phyloP scores from a whole-genome alignment of 371 early-diverging fungal genomes.

The Rhizomucor pusillus region DNA sequence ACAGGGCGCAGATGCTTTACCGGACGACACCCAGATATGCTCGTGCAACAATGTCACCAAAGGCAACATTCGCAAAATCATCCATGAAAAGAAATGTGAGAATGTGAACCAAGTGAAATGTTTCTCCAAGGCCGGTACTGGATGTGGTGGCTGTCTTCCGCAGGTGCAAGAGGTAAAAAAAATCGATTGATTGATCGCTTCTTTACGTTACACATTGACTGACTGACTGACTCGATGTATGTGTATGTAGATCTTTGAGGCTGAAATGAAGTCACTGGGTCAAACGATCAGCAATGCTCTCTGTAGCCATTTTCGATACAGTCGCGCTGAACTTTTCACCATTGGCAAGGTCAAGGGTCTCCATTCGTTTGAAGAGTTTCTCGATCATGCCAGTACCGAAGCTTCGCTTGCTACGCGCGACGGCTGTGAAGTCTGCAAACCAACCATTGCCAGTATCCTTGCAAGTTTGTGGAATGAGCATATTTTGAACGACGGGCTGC shows the following conservation, averaged over 20 bases:
- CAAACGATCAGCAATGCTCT: constrained; percentile 48
- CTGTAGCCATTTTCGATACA: constrained; percentile 62
- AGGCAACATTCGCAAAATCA: constrained; percentile 46
- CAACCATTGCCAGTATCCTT: constrained; percentile 63
- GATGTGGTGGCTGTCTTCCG: constrained; percentile 66
- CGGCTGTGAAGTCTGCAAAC: constrained; percentile 68
- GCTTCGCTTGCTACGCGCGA: constrained; percentile 10
- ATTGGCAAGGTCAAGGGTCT: constrained; percentile 57
- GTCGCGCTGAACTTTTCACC: constrained; percentile 62
- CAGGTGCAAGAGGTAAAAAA: constrained; percentile 29
- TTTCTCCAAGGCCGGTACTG: constrained; percentile 59
- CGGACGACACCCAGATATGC: constrained; percentile 69
- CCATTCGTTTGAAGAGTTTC: constrained; percentile 48
- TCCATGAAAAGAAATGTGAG: constrained; percentile 40
- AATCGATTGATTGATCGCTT: no score
- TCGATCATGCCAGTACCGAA: constrained; percentile 40
- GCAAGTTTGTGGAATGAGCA: constrained; percentile 68
- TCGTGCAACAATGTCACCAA: constrained; percentile 72
- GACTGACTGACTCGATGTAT: not conserved
- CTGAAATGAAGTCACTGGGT: constrained; percentile 58
- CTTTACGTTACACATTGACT: no score
- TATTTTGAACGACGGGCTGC: constrained; percentile 44
- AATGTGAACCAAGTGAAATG: constrained; percentile 57
- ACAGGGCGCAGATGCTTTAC: constrained; percentile 45
- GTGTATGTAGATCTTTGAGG: constrained; percentile 46